These are phyloP conservation scores for Myriosclerotinia scirpicola DNA, from an alignment of 2,329 filamentous ascomycete genomes.

Conservation along the genomic window DNA sequence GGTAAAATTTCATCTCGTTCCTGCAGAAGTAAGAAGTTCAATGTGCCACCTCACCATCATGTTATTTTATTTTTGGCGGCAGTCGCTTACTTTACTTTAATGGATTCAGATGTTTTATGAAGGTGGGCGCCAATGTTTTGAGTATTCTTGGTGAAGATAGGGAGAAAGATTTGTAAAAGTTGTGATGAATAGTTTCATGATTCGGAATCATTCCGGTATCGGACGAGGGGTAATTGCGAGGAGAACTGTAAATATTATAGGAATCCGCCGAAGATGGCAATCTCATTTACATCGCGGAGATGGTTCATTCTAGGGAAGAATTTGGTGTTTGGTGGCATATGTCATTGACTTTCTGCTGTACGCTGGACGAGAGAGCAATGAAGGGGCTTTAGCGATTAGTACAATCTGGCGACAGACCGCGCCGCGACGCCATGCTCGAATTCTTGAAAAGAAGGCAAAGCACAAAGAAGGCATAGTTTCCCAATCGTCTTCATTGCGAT, in stretches of 20 bases:
- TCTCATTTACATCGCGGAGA: not conserved
- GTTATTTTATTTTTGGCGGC: conserved; percentile 2
- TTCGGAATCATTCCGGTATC: conserved; percentile 3
- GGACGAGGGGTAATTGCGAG: conserved; percentile 5
- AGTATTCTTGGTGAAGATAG: conserved; percentile 13
- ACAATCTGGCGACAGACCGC: too few relatives aligned
- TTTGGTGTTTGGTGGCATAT: not conserved
- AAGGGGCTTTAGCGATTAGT: conserved; percentile 11
- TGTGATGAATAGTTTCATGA: conserved; percentile 14
- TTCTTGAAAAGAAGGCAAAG: not conserved
- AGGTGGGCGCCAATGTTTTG: conserved; percentile 11
- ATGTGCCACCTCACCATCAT: not conserved
- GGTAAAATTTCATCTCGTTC: conserved; percentile 20
- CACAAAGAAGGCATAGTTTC: not conserved
- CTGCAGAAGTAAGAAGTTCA: conserved; percentile 12
- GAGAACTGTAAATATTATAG: not conserved
- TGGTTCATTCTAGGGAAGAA: not conserved
- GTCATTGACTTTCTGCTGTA: not conserved
- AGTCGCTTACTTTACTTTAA: conserved; percentile 4
- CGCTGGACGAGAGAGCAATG: not conserved
- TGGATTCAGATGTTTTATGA: not conserved
- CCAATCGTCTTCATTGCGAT: not conserved
- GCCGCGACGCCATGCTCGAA: not conserved
- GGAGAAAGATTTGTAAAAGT: conserved; percentile 6
- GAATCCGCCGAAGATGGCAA: not conserved